Conservation (phyloP, 441 rosid genomes). For the Corymbia citriodora region DNA sequence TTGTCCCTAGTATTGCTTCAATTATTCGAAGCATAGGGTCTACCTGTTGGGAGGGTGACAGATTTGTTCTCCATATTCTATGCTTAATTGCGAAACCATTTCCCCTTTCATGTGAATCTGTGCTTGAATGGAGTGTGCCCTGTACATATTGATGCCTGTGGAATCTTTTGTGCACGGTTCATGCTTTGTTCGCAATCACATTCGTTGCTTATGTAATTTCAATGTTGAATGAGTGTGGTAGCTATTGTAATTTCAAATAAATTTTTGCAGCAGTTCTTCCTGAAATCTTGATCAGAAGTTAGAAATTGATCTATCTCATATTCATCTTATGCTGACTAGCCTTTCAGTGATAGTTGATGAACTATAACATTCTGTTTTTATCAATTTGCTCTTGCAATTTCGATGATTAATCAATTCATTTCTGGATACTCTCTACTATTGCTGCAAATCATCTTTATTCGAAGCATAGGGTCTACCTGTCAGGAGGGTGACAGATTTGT, state of each 20-base stretch:
- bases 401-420: neutral
- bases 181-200: neutral
- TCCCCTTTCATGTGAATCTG: neutral
- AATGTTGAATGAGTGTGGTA: neutral
- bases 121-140: neutral
- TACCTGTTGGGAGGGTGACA: neutral
- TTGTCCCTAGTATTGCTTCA: neutral
- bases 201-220: neutral
- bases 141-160: neutral
- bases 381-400: neutral
- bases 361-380: neutral
- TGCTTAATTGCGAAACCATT: neutral
- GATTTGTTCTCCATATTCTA: neutral
- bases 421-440: neutral
- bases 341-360: neutral
- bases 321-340: neutral
- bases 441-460: neutral
- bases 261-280: neutral
- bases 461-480: neutral
- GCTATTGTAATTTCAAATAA: neutral
- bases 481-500: neutral
- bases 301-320: neutral
- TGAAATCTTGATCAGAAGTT: neutral
- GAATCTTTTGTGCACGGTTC: neutral
- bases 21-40: neutral